phyloP scores from a whole-genome alignment of 2,329 filamentous ascomycete genomes.

The Exophiala aquamarina region DNA sequence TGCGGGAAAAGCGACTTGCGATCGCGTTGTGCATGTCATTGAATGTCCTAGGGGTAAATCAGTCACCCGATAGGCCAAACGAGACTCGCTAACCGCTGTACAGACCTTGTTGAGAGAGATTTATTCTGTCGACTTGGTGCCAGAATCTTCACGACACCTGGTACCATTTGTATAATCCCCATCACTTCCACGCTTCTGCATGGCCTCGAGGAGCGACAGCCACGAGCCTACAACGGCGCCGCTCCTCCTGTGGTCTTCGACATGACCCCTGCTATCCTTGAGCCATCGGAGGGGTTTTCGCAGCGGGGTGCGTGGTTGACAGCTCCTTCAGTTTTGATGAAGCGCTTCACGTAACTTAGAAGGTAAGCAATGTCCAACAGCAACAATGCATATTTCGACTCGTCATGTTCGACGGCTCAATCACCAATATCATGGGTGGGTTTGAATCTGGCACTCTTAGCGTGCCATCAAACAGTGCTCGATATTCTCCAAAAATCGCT shows the following conservation, averaged over 20 bases:
- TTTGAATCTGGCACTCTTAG: conserved; percentile 2
- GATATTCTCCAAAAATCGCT: conserved; percentile 10
- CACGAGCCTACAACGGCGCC: too few species aligned
- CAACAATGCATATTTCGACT: too few species aligned
- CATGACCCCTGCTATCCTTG: conserved; percentile 12
- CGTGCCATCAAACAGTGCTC: background rate
- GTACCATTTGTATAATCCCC: conserved; percentile 8
- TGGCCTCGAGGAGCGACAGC: background rate
- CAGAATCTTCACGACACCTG: background rate
- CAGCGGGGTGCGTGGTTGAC: conserved; percentile 9
- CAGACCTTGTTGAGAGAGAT: conserved; percentile 1
- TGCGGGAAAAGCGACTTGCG: conserved; percentile 1
- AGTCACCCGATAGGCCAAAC: background rate
- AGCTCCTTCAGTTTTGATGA: conserved; percentile 18
- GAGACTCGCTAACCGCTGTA: background rate
- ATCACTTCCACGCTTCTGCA: conserved; percentile 10
- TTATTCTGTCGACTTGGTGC: conserved; percentile 21
- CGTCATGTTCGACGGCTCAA: conserved; percentile 15
- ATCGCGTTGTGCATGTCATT: conserved; percentile 1
- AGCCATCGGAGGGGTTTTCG: conserved; percentile 19
- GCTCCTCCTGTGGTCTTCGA: conserved; percentile 11
- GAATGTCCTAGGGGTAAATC: conserved; percentile 7
- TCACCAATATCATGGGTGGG: conserved; percentile 1
- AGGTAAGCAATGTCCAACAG: conserved; percentile 9
- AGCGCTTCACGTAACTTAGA: conserved; percentile 15